Percentiles rank a stretch among this genome's conserved stretches.
Conservation (phyloP, 2,329 filamentous ascomycete species). For the Dactylellina parvicollis region DNA sequence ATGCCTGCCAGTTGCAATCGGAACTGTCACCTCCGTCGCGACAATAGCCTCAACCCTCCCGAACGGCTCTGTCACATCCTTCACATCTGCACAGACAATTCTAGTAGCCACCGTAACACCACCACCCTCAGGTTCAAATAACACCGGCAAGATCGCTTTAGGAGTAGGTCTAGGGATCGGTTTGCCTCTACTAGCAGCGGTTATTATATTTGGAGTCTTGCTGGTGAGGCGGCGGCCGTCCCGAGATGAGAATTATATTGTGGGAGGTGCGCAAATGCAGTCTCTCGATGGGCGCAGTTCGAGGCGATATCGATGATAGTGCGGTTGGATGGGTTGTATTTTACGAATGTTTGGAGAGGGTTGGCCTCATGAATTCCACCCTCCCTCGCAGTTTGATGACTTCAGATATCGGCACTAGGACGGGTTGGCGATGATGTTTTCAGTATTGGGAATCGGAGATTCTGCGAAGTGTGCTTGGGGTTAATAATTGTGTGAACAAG, state of each 20-base stretch:
- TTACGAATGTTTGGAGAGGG: too few species aligned
- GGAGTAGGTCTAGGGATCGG: constrained; percentile 18
- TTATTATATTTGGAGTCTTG: constrained; percentile 1
- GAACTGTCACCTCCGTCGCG: not conserved
- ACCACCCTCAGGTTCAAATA: not conserved
- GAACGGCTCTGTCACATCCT: not conserved
- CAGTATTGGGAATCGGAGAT: too few species aligned
- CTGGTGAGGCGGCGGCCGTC: not conserved
- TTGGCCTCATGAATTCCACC: too few species aligned
- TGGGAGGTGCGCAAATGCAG: constrained; percentile 3
- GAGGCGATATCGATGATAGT: too few species aligned
- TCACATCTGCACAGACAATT: constrained; percentile 3
- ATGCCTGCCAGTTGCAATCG: not conserved
- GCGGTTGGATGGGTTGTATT: too few species aligned
- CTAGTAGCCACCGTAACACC: constrained; percentile 5
- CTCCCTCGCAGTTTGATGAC: too few species aligned
- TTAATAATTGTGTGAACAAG: too few species aligned
- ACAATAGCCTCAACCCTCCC: constrained; percentile 6
- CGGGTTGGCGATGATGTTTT: too few species aligned
- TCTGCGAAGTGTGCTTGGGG: too few species aligned
- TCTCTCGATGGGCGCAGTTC: too few species aligned
- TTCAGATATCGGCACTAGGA: too few species aligned
- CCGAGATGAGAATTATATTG: not conserved
- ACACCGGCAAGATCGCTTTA: constrained; percentile 7
- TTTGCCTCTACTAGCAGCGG: not conserved